Conservation (phyloP, 495 filamentous ascomycete species). For the Opeltia flavorubescens region DNA sequence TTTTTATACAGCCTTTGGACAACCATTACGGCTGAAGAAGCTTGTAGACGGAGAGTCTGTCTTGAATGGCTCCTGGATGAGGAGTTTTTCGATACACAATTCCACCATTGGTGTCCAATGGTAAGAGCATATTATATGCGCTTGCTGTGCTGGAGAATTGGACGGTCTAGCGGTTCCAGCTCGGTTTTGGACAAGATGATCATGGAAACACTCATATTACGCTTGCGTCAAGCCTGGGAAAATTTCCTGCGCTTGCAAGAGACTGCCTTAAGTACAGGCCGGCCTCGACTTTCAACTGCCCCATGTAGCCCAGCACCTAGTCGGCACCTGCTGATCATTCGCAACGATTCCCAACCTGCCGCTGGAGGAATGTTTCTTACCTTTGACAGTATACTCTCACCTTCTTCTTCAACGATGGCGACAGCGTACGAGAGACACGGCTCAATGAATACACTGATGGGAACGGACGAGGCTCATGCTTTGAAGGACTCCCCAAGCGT, state of each 20-base stretch:
- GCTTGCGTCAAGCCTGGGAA: constrained; percentile 61
- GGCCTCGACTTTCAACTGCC: constrained; percentile 55
- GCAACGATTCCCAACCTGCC: constrained; percentile 55
- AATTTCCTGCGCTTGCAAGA: constrained; percentile 65
- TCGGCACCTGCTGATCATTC: constrained; percentile 79
- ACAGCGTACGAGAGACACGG: constrained; percentile 26
- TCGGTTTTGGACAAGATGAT: constrained; percentile 60
- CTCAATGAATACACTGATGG: constrained; percentile 20
- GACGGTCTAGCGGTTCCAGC: constrained; percentile 56
- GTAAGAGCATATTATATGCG: constrained; percentile 93
- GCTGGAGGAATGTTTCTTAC: constrained; percentile 48
- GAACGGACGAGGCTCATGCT: constrained; percentile 11
- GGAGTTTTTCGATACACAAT: constrained; percentile 66
- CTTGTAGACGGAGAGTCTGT: constrained; percentile 59
- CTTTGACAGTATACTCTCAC: constrained; percentile 46
- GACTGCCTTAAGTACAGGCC: constrained; percentile 38
- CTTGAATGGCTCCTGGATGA: constrained; percentile 68
- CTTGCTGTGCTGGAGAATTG: constrained; percentile 82
- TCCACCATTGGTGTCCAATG: constrained; percentile 98
- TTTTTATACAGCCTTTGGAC: constrained; percentile 79
- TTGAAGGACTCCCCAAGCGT: constrained; percentile 8
- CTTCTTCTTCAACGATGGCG: constrained; percentile 25
- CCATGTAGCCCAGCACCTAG: constrained; percentile 84
- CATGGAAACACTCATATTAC: constrained; percentile 51
- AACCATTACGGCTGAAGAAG: constrained; percentile 48